Conservation (phyloP, 179 eudicot genomes). For the Beta macrorhiza region DNA sequence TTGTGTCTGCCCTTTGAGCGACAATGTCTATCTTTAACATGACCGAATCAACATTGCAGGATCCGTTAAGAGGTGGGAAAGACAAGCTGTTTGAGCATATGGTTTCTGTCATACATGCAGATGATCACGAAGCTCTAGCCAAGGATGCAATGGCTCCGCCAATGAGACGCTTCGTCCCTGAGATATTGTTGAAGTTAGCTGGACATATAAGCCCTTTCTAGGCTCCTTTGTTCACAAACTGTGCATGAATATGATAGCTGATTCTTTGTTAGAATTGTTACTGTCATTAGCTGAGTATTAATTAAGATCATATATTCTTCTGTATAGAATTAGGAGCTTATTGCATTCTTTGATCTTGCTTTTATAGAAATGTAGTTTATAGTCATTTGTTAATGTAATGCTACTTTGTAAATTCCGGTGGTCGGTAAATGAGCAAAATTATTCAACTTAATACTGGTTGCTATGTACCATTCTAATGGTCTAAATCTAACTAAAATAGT, state of each 20-base stretch:
- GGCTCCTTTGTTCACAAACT: slow-evolving; percentile 4
- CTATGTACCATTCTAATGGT: too few relatives aligned
- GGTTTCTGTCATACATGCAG: slow-evolving; percentile 59
- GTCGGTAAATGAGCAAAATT: neutral
- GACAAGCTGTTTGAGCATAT: slow-evolving; percentile 72
- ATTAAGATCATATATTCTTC: neutral
- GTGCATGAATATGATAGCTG: neutral
- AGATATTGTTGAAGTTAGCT: slow-evolving; percentile 77
- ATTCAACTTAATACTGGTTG: neutral
- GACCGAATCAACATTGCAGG: slow-evolving; percentile 40
- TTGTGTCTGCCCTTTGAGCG: neutral
- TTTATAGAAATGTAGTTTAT: neutral
- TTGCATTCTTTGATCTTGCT: slow-evolving; percentile 16
- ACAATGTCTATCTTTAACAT: neutral
- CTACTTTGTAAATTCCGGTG: slow-evolving; percentile 2
- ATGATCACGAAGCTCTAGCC: slow-evolving; percentile 67
- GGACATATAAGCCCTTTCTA: slow-evolving; percentile 78
- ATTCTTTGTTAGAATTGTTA: slow-evolving; percentile 3
- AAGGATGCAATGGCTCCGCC: slow-evolving; percentile 72
- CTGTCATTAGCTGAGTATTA: neutral
- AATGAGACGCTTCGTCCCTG: slow-evolving; percentile 82
- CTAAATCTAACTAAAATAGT: too few relatives aligned
- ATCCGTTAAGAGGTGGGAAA: slow-evolving; percentile 87
- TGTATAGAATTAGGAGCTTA: slow-evolving; percentile 27
- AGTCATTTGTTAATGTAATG: neutral